Base-by-base conservation (phyloP, 73 alveolate species). In the Paramecium caudatum region DNA sequence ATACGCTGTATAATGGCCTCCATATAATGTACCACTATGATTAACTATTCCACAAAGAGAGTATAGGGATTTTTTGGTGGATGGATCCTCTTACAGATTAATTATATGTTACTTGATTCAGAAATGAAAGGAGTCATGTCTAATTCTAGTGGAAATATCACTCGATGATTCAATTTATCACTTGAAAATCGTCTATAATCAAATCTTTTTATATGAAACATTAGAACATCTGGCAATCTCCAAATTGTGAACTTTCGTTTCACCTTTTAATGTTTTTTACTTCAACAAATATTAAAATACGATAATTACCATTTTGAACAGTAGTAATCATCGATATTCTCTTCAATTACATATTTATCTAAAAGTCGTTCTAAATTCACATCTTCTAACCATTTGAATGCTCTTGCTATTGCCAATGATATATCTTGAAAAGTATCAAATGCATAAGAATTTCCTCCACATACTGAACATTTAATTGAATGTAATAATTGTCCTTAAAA, bases 401-500 rank as follows among this genome's bases (percentile, higher is more conserved):
- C 87, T 27, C 78, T 86, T 25, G 82, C 49, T 7, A 86, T 41
- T 62, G 90, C 62, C 46, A 86, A 27, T 9, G 93, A 86, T 6
- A 70, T 70, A 43, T 86, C 93, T 41, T 90, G 45, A 90, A 95
- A 95, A 69, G 91, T 93, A 74, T 95, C 98, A 80, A 94, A 95
- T 13, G 98, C 96, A 36, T 70, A 63, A 34, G 95, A 82, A 43
- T 85, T 50, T 27, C 85, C 37, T 2, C 82, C 87, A 63, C 98
- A 95, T 12, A 46, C 19, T 8, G 91, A 30, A 91, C 98, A 94
- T 30, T 61, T 93, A 3, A 94, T 91, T 15, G 80, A 86, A 65
- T 82, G 93, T 91, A 93, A 82, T 23, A 95, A 88, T 46, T 95
- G 90, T 13, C 98, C 98, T 91, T 91, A 61, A 61, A 95, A 95